A percentile compares a stretch with the other conserved stretches of the same genome.
Evolutionary conservation across 192 early-diverging fungal species (phyloP).

Genomic region (Chytriomyces sp.): DNA sequence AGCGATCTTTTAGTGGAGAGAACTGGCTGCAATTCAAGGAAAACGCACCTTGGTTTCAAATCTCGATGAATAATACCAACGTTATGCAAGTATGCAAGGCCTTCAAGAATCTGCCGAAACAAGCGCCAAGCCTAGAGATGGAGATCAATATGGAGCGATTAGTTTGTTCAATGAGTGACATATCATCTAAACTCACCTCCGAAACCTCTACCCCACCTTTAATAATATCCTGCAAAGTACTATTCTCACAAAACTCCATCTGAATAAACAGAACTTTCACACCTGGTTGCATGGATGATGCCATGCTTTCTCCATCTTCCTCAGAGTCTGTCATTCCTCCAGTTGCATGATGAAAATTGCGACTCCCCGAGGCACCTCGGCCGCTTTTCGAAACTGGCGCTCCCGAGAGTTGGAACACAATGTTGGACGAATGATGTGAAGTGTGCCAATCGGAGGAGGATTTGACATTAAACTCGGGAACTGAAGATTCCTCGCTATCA

Average conservation of each 20-base stretch:
- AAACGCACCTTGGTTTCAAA: conserved; percentile 72
- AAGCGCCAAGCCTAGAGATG: conserved; percentile 71
- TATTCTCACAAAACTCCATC: conserved; percentile 98
- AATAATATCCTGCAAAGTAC: conserved; percentile 83
- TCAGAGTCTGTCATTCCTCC: too few species aligned
- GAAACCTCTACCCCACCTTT: conserved; percentile 78
- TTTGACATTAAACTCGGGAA: conserved; percentile 3
- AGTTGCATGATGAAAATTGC: background rate
- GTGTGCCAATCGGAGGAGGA: conserved; percentile 29
- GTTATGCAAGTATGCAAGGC: conserved; percentile 85
- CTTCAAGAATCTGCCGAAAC: conserved; percentile 90
- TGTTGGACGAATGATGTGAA: conserved; percentile 41
- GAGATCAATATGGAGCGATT: background rate
- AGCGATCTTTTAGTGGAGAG: background rate
- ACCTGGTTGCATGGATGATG: conserved; percentile 5
- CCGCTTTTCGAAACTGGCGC: conserved; percentile 3
- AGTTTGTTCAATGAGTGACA: background rate
- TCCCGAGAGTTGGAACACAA: conserved; percentile 38
- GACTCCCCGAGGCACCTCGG: conserved; percentile 3
- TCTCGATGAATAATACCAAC: conserved; percentile 87
- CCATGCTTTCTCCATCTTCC: background rate
- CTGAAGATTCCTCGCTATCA: conserved; percentile 49
- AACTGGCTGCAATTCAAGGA: conserved; percentile 1
- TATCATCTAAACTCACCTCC: conserved; percentile 35
- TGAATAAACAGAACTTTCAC: conserved; percentile 81